Evolutionary conservation across 2,329 filamentous ascomycete genomes (phyloP).

Genomic region (Trichoderma koningii): DNA sequence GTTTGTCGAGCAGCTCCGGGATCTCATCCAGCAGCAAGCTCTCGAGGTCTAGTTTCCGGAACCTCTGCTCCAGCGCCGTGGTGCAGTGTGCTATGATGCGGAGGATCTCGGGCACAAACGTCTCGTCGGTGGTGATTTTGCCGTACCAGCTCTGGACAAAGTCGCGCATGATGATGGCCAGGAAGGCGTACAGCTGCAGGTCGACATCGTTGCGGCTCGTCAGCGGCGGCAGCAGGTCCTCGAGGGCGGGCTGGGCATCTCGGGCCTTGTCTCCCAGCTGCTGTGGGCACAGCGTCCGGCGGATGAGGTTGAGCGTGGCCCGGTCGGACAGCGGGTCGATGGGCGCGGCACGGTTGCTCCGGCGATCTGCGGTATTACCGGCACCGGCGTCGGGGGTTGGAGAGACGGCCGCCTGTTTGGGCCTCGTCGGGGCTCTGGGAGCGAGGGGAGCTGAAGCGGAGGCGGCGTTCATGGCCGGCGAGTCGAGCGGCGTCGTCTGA

Average conservation of each 20-base stretch:
- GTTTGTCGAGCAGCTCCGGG: slow-evolving; percentile 75
- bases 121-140: slow-evolving; percentile 87
- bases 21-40: slow-evolving; percentile 84
- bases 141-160: slow-evolving; percentile 93
- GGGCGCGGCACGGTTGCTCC: slow-evolving; percentile 39
- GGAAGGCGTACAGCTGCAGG: slow-evolving; percentile 86
- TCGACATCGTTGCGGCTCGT: slow-evolving; percentile 95
- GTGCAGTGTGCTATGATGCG: slow-evolving; percentile 93
- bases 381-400: slow-evolving; percentile 28
- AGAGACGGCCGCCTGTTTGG: slow-evolving; percentile 28
- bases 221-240: slow-evolving; percentile 83
- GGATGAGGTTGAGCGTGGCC: slow-evolving; percentile 78
- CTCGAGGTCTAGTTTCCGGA: slow-evolving; percentile 81
- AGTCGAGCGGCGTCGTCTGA: slow-evolving; percentile 26
- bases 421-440: slow-evolving; percentile 27
- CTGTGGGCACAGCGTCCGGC: slow-evolving; percentile 79
- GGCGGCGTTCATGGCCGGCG: slow-evolving; percentile 38
- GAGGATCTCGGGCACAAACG: slow-evolving; percentile 83
- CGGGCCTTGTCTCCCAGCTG: slow-evolving; percentile 60
- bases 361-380: slow-evolving; percentile 33
- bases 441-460: slow-evolving; percentile 25
- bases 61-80: slow-evolving; percentile 79
- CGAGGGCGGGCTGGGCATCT: slow-evolving; percentile 58
- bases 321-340: slow-evolving; percentile 68
- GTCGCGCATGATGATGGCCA: slow-evolving; percentile 85